A percentile compares a stretch with the other conserved stretches of the same genome.
These are phyloP conservation scores for Euphrasia confusa DNA, from an alignment of 257 asterid species.

Conservation along the genomic window DNA sequence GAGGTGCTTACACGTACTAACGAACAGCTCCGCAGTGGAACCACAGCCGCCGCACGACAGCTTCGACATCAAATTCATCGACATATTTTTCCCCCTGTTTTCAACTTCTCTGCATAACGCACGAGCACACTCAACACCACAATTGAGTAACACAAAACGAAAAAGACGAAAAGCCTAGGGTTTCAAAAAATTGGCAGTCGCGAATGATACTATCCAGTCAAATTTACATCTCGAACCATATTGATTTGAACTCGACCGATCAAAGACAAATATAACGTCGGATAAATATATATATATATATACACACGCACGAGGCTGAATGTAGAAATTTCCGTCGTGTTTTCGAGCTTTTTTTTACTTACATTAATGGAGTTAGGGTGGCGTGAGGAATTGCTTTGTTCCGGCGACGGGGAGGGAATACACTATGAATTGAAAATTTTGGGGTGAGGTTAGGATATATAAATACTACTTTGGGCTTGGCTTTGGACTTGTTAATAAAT, in stretches of 20 bases:
- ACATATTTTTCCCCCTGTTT: conserved; percentile 36
- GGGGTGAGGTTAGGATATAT: no score
- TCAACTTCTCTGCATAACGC: conserved; percentile 25
- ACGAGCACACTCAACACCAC: background rate
- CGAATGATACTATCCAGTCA: background rate
- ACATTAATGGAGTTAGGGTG: no score
- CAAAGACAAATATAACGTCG: background rate
- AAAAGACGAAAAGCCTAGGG: conserved; percentile 25
- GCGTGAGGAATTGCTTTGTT: no score
- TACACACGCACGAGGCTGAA: no score
- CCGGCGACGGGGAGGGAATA: no score
- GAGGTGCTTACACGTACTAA: conserved; percentile 85
- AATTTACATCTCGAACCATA: background rate
- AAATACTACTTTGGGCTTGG: no score
- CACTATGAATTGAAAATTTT: no score
- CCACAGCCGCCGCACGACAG: conserved; percentile 82
- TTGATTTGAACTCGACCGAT: conserved; percentile 12
- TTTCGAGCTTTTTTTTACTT: no score
- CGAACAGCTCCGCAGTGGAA: conserved; percentile 73
- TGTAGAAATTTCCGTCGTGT: no score
- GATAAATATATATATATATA: no score
- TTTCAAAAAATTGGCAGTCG: conserved; percentile 10
- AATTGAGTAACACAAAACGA: background rate
- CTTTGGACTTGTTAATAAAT: no score
- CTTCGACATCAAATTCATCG: conserved; percentile 73